Evolutionary conservation across 331 rosid species (phyloP).

Genomic region (Dryas integrifolia): DNA sequence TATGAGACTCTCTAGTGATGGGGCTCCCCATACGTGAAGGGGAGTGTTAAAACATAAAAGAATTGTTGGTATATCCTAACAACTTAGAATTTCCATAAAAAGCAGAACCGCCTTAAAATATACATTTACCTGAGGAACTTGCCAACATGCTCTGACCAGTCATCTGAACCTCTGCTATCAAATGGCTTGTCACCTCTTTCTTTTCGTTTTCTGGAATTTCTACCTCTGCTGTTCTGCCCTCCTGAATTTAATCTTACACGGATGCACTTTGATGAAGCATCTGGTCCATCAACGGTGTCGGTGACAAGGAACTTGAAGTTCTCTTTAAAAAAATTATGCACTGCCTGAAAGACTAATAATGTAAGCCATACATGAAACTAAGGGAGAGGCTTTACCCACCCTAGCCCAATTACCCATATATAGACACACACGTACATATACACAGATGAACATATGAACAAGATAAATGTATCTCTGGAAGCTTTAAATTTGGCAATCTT

Average conservation of each 20-base stretch:
- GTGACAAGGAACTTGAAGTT: constrained; percentile 87
- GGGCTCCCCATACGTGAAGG: no score
- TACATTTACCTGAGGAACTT: constrained; percentile 74
- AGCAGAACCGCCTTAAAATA: constrained; percentile 1
- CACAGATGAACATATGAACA: no score
- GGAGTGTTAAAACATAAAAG: no score
- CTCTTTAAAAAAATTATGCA: constrained; percentile 81
- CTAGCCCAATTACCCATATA: no score
- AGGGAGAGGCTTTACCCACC: no score
- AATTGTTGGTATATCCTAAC: no score
- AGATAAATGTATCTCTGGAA: no score
- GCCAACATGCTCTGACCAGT: constrained; percentile 67
- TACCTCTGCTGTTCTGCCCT: constrained; percentile 46
- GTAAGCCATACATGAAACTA: background rate
- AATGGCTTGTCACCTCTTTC: constrained; percentile 75
- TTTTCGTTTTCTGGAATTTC: constrained; percentile 72
- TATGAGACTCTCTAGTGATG: no score
- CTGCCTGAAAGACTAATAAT: constrained; percentile 54
- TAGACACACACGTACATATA: no score
- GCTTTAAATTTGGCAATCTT: no score
- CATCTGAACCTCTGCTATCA: constrained; percentile 91
- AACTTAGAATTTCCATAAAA: background rate
- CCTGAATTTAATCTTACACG: constrained; percentile 76
- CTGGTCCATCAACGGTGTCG: constrained; percentile 82
- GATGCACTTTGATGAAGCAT: constrained; percentile 82